These are phyloP conservation scores for Hypomyces rosellus DNA, from an alignment of 2,329 filamentous ascomycete species.

Conservation along the genomic window DNA sequence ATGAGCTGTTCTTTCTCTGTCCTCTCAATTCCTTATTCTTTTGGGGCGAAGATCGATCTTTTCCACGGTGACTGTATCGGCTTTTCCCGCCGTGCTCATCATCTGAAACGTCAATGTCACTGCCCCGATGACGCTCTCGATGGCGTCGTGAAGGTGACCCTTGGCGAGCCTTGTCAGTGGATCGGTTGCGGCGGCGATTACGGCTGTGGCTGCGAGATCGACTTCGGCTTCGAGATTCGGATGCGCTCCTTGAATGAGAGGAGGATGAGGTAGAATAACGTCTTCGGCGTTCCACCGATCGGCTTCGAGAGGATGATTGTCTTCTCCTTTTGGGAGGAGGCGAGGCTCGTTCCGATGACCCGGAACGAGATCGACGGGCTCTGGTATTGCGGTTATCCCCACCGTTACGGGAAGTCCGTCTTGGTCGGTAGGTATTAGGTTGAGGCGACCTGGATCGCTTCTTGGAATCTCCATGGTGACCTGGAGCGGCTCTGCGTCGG, in stretches of 20 bases:
- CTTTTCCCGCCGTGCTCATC: conserved; percentile 1
- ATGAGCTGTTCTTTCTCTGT: conserved; percentile 46
- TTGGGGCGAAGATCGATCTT: not conserved
- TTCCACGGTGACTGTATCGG: conserved; percentile 5
- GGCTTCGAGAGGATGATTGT: conserved; percentile 42
- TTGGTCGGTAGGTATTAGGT: conserved; percentile 21
- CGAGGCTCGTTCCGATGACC: conserved; percentile 33
- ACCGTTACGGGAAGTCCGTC: conserved; percentile 17
- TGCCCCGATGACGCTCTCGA: not conserved
- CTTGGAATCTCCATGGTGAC: conserved; percentile 26
- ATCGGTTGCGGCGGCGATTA: conserved; percentile 10
- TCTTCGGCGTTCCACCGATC: conserved; percentile 37
- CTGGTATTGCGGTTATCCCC: conserved; percentile 16
- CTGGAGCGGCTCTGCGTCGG: conserved; percentile 28
- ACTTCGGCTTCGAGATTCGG: conserved; percentile 26
- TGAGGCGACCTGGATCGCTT: conserved; percentile 36
- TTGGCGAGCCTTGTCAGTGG: conserved; percentile 1
- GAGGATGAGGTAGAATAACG: conserved; percentile 30
- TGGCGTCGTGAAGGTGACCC: conserved; percentile 8
- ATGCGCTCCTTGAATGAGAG: conserved; percentile 35
- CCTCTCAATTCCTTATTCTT: conserved; percentile 13
- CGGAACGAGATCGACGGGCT: conserved; percentile 27
- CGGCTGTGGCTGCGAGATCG: conserved; percentile 17
- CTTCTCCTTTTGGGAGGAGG: conserved; percentile 45
- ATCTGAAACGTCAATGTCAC: not conserved